These are phyloP conservation scores for Nelumbo lutea DNA, from an alignment of 164 flowering plant genomes.

Conservation along the genomic window DNA sequence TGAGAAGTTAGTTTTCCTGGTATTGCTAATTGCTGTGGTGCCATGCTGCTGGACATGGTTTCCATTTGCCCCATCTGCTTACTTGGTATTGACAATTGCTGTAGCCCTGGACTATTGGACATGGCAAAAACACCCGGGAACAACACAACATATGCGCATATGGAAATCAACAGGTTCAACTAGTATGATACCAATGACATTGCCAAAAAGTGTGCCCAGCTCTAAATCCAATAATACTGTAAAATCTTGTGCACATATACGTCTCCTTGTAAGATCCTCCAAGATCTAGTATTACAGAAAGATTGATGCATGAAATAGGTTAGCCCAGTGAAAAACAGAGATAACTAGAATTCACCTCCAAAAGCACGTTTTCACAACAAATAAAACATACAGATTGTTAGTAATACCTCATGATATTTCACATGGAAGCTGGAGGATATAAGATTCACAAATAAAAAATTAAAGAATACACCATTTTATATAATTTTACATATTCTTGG, in stretches of 20 bases:
- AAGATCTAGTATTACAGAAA: too few relatives aligned
- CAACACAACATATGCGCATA: not conserved
- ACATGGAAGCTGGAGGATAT: not conserved
- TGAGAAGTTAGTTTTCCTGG: constrained; percentile 41
- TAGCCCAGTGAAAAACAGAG: not conserved
- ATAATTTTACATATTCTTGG: not conserved
- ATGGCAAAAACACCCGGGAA: not conserved
- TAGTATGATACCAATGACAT: not conserved
- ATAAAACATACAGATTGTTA: not conserved
- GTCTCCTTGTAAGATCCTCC: too few relatives aligned
- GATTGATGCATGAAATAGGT: not conserved
- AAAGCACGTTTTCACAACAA: not conserved
- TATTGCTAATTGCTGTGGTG: constrained; percentile 21
- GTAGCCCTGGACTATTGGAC: not conserved
- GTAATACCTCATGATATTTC: not conserved
- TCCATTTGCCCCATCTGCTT: not conserved
- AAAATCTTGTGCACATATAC: not conserved
- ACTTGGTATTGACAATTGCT: not conserved
- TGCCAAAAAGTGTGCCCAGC: not conserved
- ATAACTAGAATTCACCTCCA: not conserved
- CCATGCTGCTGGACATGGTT: constrained; percentile 11
- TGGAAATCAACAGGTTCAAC: not conserved
- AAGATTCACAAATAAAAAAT: not conserved
- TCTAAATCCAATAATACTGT: not conserved
- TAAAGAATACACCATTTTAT: not conserved